phyloP scores from a whole-genome alignment of 1,284 basidiomycete genomes.

The Ustilago vetiveriae region DNA sequence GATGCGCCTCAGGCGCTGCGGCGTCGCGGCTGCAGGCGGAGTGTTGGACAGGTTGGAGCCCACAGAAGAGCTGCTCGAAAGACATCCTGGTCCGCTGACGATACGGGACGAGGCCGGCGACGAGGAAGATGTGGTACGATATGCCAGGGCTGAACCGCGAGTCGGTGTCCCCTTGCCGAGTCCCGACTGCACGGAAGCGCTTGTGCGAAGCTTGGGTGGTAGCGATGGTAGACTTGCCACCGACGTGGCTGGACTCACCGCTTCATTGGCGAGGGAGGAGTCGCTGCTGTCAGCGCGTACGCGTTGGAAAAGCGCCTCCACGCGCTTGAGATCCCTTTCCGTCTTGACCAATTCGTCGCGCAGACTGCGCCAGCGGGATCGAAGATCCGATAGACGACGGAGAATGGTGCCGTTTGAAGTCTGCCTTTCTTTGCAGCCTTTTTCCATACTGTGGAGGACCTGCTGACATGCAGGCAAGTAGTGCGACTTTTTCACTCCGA shows the following conservation, averaged over 20 bases:
- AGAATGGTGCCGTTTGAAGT: slow-evolving; percentile 95
- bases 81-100: slow-evolving; percentile 32
- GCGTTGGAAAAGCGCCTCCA: slow-evolving; percentile 73
- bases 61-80: slow-evolving; percentile 41
- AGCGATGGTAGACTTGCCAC: slow-evolving; percentile 29
- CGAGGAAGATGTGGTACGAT: slow-evolving; percentile 17
- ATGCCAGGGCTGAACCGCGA: slow-evolving; percentile 16
- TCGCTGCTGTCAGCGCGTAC: slow-evolving; percentile 37
- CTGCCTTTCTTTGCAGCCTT: slow-evolving; percentile 85
- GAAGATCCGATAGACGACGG: slow-evolving; percentile 83
- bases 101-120: slow-evolving; percentile 25
- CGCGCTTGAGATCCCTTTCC: slow-evolving; percentile 81
- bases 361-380: slow-evolving; percentile 81
- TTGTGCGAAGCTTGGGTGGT: slow-evolving; percentile 21
- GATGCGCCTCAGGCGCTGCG: slow-evolving; percentile 31
- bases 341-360: slow-evolving; percentile 79
- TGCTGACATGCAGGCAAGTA: slow-evolving; percentile 92
- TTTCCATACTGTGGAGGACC: slow-evolving; percentile 90
- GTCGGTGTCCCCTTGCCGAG: slow-evolving; percentile 42
- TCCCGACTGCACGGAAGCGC: slow-evolving; percentile 30
- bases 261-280: slow-evolving; percentile 28
- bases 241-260: slow-evolving; percentile 30
- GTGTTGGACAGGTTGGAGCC: slow-evolving; percentile 35
- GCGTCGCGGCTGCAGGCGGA: slow-evolving; percentile 27
- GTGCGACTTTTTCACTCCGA: slow-evolving; percentile 72